Percentiles rank a stretch among this genome's conserved stretches.
These are phyloP conservation scores for Ashbya aceris DNA, from an alignment of 1,139 yeast species.

Conservation along the genomic window DNA sequence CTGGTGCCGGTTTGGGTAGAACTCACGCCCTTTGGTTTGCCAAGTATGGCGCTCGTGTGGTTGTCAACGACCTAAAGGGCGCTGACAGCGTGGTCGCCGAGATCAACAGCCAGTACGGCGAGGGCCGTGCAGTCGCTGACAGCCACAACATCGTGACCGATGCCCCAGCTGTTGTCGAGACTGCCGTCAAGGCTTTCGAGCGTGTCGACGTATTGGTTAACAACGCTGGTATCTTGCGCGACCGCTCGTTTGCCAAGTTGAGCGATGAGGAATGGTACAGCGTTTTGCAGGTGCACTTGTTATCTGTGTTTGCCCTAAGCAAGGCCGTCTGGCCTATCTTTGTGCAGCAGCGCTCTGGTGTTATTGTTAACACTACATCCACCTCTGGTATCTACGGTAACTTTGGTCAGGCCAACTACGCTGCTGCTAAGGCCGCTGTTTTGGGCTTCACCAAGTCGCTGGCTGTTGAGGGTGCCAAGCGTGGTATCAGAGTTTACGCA, in stretches of 20 bases:
- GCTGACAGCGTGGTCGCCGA: slow-evolving; percentile 71
- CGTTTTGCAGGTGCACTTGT: slow-evolving; percentile 73
- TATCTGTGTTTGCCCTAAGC: slow-evolving; percentile 73
- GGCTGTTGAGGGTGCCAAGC: slow-evolving; percentile 82
- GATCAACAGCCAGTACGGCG: slow-evolving; percentile 49
- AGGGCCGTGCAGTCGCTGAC: slow-evolving; percentile 79
- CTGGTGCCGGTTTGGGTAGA: slow-evolving; percentile 91
- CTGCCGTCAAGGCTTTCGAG: slow-evolving; percentile 72
- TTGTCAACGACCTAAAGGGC: slow-evolving; percentile 81
- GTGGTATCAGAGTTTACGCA: slow-evolving; percentile 66
- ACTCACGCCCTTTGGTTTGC: slow-evolving; percentile 83
- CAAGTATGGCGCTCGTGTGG: slow-evolving; percentile 89
- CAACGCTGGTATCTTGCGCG: slow-evolving; percentile 93
- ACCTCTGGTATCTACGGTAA: slow-evolving; percentile 96
- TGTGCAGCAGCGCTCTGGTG: slow-evolving; percentile 67
- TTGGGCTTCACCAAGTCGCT: slow-evolving; percentile 76
- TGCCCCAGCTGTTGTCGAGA: slow-evolving; percentile 66
- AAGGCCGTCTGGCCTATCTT: slow-evolving; percentile 93
- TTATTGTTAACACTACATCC: slow-evolving; percentile 80
- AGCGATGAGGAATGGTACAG: slow-evolving; percentile 74
- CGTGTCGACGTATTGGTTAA: slow-evolving; percentile 78
- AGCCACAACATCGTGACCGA: slow-evolving; percentile 73
- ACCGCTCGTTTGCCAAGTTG: slow-evolving; percentile 81
- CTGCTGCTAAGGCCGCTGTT: slow-evolving; percentile 87
- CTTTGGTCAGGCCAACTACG: slow-evolving; percentile 95